These are phyloP conservation scores for Amanita fuliginea DNA, from an alignment of 768 basidiomycete species.

Conservation along the genomic window DNA sequence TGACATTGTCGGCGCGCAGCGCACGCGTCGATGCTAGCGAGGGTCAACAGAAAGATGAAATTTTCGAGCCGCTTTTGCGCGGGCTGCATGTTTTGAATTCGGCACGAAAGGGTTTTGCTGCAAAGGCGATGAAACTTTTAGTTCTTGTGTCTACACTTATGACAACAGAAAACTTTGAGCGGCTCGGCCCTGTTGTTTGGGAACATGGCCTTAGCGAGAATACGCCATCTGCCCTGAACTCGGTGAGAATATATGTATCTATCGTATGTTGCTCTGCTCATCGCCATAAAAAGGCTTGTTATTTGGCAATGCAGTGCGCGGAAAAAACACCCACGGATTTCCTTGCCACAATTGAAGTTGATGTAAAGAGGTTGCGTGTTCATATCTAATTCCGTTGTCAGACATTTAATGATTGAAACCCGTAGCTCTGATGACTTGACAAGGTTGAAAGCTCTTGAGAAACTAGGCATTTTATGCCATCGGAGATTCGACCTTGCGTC, in stretches of 20 bases:
- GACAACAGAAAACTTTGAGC: slow-evolving; percentile 34
- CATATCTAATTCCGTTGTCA: not conserved
- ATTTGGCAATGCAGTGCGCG: slow-evolving; percentile 62
- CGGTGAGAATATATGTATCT: slow-evolving; percentile 23
- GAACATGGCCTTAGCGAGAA: slow-evolving; percentile 32
- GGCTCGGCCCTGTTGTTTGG: slow-evolving; percentile 50
- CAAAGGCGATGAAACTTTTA: slow-evolving; percentile 45
- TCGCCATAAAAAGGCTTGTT: slow-evolving; percentile 34
- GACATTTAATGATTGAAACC: not conserved
- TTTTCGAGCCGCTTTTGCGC: slow-evolving; percentile 24
- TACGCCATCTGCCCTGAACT: slow-evolving; percentile 30
- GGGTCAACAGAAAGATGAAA: slow-evolving; percentile 14
- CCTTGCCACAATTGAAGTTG: slow-evolving; percentile 36
- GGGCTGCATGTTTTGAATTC: slow-evolving; percentile 30
- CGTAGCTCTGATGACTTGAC: slow-evolving; percentile 36
- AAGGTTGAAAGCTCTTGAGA: slow-evolving; percentile 41
- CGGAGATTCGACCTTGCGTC: slow-evolving; percentile 64
- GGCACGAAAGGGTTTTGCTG: slow-evolving; percentile 31
- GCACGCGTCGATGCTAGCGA: slow-evolving; percentile 3
- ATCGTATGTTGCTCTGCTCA: no score
- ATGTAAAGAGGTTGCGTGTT: slow-evolving; percentile 39
- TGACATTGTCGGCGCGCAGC: slow-evolving; percentile 21
- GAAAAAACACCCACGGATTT: slow-evolving; percentile 48
- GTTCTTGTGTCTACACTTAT: slow-evolving; percentile 52
- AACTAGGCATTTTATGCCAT: slow-evolving; percentile 44